Evolutionary conservation across 2,329 filamentous ascomycete species (phyloP), one percentile per base, ranked within the genome.

Genomic region (Verticillium alfalfae): DNA sequence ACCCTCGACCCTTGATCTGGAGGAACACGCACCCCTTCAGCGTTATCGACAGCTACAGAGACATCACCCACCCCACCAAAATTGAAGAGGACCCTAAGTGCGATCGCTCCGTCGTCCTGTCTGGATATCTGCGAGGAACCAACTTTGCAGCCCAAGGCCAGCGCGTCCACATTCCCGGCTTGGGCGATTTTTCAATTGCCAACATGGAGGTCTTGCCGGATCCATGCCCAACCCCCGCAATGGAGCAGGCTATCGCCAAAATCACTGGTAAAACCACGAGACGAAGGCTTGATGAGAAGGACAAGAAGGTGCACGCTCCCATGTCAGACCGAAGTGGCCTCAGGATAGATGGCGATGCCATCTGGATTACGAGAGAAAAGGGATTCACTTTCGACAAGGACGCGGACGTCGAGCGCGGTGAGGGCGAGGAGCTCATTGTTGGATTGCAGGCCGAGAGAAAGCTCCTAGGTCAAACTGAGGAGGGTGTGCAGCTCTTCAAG

Each of bases 291-390:
- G 95, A 96, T 37, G 95, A 99, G 72, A 99, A 98, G 77, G 94
- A 99, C 72, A 97, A 97, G 78, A 87, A 96, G 68, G 79, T 99
- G 5, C 96, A 97, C 75, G 96, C 95, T 2, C 96, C 95, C 38
- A 98, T 99, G 94, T 97, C 93, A 34, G 95, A 99, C 76, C 93
- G 97, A 38, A 96, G 93, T 66, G 95, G 95, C 69, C 86, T 99
- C 13, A 88, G 98, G 72, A 94, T 99, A 59, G 95, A 99, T 67
- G 96, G 96, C 64, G 95, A 99, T 76, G 93, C 94, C 8, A 93
- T 99, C 41, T 99, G 96, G 79, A 97, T 89, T 63, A 88, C 86
- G 10, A 79, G 84, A 61, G 85, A 89, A 59, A 88, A 88, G 68
- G 87, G 86, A 0, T 89, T 89, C 68, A 96, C 86, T 4, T 97